Base-by-base conservation (phyloP, 768 basidiomycete genomes). In the Mycena haematopus region DNA sequence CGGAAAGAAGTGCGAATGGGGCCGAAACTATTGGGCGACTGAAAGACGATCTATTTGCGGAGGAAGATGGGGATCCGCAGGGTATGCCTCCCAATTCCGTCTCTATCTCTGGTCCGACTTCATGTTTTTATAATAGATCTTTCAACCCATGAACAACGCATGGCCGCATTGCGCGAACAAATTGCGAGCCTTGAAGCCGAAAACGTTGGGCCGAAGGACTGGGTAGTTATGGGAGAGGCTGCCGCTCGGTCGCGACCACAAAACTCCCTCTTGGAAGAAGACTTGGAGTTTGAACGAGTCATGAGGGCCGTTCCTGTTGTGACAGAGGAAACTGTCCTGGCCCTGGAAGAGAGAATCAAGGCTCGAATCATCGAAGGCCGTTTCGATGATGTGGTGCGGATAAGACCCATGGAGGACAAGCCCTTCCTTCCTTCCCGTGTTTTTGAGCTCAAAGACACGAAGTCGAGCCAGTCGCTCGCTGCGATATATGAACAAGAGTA, bases 401-500 rank as follows among this genome's bases (percentile, higher is more conserved):
- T 88, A 59, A 86, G 90, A 2, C 83, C 89, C 0, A 72, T 88
- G 56, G 91, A 94, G 45, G 88, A 95, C 66, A 92, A 90, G 66
- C 88, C 96, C 0, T 98, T 96, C 81, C 79, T 99, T 0, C 94
- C 96, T 0, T 97, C 95, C 0, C 86, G 91, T 33, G 80, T 93
- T 58, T 86, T 97, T 61, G 96, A 98, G 72, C 78, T 98, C 10
- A 88, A 94, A 73, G 95, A 96, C 70, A 88, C 86, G 4, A 92
- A 96, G 72, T 95, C 93, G 9, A 80, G 86, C 5, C 90, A 93
- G 72, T 95, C 93, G 0, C 84, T 99, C 49, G 96, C 95, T 15
- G 92, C 99, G 77, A 92, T 99, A 42, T 99, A 99, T 76, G 97
- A 97, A 72, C 89, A 92, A 49, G 96, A 96, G 60, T 99, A 91